Base-by-base conservation (phyloP, 495 filamentous ascomycete species). In the Xylona heveae region DNA sequence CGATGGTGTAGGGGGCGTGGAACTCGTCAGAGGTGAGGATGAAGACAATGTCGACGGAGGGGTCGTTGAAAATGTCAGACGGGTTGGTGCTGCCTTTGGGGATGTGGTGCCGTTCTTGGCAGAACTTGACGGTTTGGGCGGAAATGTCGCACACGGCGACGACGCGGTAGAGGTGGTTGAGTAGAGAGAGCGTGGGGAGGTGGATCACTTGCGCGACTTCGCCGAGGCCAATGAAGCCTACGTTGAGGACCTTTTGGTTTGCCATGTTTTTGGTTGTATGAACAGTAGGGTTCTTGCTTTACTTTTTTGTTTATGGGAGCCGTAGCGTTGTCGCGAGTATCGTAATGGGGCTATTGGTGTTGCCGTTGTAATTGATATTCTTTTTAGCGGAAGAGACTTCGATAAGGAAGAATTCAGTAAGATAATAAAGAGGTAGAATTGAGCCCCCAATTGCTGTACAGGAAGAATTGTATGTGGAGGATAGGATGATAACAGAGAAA, bases 11-110 rank as follows among this genome's bases (percentile, higher is more conserved):
- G 27, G 45, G 31, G 26, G 52, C 59, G 43, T 68, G 68, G 38
- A 48, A 62, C 32, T 58, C 61, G 37, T 64, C 57, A 20, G 56
- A 48, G 33, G 57, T 58, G 40, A 59, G 50, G 44, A 59, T 59
- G 26, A 70, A 48, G 34, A 71, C 50, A 2, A 69, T 47, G 35
- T 64, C 54, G 18, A 71, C 48, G 26, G 51, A 38, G 6, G 42
- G 23, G n/a, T 42, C 31, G 13, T 30, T 23, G 35, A 42, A 40
- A 8, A 56, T 35, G 20, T 50, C 42, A 10, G 39, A 29, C 3
- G 48, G 46, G 6, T 34, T 37, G 21, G 45, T 45, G 6, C 41
- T 51, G 15, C 31, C 21, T 19, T 42, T 30, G 2, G 42, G 47
- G 10, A 44, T 36, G 13, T 35, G 33, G 33, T 8, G 13, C 23